Base-by-base conservation (phyloP, 192 early-diverging fungal genomes). In the Linnemannia zychae region DNA sequence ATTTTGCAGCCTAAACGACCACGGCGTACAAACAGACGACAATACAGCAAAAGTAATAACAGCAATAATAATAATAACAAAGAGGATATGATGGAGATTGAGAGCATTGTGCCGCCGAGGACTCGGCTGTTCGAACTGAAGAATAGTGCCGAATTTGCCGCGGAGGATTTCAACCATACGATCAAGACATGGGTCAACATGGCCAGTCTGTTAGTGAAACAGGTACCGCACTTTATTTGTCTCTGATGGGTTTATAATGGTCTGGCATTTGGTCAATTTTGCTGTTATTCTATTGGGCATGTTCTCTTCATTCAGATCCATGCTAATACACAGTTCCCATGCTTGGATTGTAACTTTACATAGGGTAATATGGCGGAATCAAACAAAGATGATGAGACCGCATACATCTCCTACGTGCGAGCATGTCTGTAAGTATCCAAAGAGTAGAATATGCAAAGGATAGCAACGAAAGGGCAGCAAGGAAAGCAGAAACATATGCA, bases 111-210 rank as follows among this genome's bases (percentile, higher is more conserved):
- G 12, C 15, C 82, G 49, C 74, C 81, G 57, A 68, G 67, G 60
- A 33, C 31, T 49, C 47, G 82, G 24, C 76, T 84, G 33, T 28
- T 22, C 7, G 67, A 78, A 1, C 77, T 84, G 47, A 84, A 84
- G 60, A 71, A 38, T 9, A 84, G 73, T 36, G 82, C 82, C 0
- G 82, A 78, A n/a, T 84, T 84, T 53, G n/a, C 82, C 17, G 70
- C 82, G 0, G 68, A 71, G 0, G 82, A 84, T 40, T 84, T 78
- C 46, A 84, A 71, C 24, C 77, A 84, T 50, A 75, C 76, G 0
- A 84, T 84, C 72, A 84, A 84, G 67, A 84, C 82, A 17, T 84
- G 82, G 82, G 77, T 79, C 67, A 84, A 84, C 49, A 84, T 84
- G 82, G 82, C 82, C 33, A 84, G 82, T 40, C 77, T 84, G 28